Conservation (phyloP, 179 eudicot species). For the Patellifolia procumbens region DNA sequence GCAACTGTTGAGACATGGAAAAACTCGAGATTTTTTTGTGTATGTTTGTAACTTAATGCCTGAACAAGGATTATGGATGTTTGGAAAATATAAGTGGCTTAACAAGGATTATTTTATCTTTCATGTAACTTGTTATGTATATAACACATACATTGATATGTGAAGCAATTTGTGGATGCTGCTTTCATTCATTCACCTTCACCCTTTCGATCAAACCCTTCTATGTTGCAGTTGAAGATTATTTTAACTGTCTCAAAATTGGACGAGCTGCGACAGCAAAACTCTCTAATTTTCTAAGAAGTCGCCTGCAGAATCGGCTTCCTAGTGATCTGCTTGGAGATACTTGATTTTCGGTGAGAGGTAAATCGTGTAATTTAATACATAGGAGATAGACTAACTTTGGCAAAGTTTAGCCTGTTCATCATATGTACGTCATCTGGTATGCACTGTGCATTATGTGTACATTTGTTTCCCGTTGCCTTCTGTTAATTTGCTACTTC, state of each 20-base stretch:
- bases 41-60: no score
- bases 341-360: constrained; percentile 14
- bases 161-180: neutral
- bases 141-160: neutral
- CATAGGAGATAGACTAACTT: neutral
- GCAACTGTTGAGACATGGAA: neutral
- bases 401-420: neutral
- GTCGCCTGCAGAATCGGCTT: constrained; percentile 41
- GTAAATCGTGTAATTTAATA: neutral
- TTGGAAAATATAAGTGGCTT: neutral
- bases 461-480: neutral
- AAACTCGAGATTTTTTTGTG: neutral
- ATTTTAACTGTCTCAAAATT: constrained; percentile 60
- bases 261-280: constrained; percentile 70
- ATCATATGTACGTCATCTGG: constrained; percentile 17
- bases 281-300: constrained; percentile 62
- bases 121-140: neutral
- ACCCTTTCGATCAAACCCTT: neutral
- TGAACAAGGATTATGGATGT: no score
- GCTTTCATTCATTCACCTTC: neutral
- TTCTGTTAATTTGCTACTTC: neutral
- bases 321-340: constrained; percentile 27
- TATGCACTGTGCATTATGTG: neutral
- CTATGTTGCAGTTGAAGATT: constrained; percentile 62
- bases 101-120: neutral